phyloP scores from a whole-genome alignment of 73 alveolate species.

The Paraurostyla sp. region DNA sequence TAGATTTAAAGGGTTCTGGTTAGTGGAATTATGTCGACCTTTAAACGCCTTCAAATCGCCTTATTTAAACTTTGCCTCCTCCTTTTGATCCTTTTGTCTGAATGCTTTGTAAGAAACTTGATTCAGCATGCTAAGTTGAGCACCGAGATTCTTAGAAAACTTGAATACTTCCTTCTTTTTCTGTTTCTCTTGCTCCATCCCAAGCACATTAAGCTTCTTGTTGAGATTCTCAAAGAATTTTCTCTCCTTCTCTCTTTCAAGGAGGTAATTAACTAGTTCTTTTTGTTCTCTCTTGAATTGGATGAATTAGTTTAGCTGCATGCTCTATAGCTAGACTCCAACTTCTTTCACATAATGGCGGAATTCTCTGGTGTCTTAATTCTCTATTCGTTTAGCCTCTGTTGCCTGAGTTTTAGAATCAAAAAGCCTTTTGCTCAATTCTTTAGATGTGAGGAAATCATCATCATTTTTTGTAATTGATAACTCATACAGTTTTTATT shows the following conservation, averaged over 20 bases:
- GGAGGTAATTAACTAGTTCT: background rate
- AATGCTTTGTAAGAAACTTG: background rate
- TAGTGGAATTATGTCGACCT: background rate
- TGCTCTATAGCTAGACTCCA: background rate
- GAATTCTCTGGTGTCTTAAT: conserved; percentile 10
- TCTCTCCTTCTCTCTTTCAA: conserved; percentile 30
- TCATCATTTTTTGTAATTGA: background rate
- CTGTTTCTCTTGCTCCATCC: background rate
- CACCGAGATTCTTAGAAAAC: conserved; percentile 42
- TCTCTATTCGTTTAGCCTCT: background rate
- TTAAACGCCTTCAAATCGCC: background rate
- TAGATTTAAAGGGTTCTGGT: too few species aligned
- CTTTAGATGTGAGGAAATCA: background rate
- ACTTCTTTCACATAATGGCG: conserved; percentile 16
- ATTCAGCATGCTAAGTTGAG: conserved; percentile 47
- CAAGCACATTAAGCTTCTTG: conserved; percentile 3
- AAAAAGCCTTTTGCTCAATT: background rate
- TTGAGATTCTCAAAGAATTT: conserved; percentile 45
- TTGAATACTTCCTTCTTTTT: conserved; percentile 5
- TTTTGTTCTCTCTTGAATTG: conserved; percentile 52
- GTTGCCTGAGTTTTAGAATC: background rate
- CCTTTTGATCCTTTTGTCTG: background rate
- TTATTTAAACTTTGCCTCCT: background rate
- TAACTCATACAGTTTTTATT: background rate
- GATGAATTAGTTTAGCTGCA: background rate